Evolutionary conservation across 805 yeast species (phyloP), one percentile per base, ranked within the genome.

Genomic region (Komagataella pseudopastoris): DNA sequence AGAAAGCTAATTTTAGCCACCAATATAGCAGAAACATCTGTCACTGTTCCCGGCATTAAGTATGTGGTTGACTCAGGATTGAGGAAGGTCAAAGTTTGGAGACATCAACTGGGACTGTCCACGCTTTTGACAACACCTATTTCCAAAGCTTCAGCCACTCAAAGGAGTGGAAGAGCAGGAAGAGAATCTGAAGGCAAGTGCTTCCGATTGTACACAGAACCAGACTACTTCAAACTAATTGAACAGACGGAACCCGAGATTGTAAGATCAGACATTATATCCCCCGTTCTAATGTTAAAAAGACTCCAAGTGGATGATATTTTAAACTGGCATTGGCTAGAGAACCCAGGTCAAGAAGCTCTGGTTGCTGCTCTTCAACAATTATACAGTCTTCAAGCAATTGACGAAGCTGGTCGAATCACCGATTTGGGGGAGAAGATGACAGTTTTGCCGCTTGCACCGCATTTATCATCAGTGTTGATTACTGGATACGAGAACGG

Each of bases 101-200:
- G 93, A 59, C 96, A 91, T 60, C 89, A 84, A 58, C 69, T 93
- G 45, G 97, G 97, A 0, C 74, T 93, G 39, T 91, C 96, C n/a
- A 86, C 97, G 0, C 76, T 93, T 60, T 69, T 93, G 50, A 90
- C 96, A 0, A 88, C 93, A 0, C 93, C 99, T 1, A 83, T 93
- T 20, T 89, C 98, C 0, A 88, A 85, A 60, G 95, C 98, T 0
- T 85, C 96, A 45, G 99, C 98, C 0, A 78, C 86, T 43, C 99
- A 93, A 70, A 74, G 99, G 67, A 81, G 90, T 48, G 99, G 99
- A 64, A 86, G 99, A 74, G 98, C 99, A n/a, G 99, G 99, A 55
- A 88, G 99, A 79, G 98, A 93, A 68, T 76, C 81, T 16, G 79
- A 85, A 30, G 99, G 99, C 46, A 91, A 91, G 64, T 87, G 93